A percentile compares a stretch with the other conserved stretches of the same genome.
Evolutionary conservation across 768 basidiomycete species (phyloP).

Genomic region (Sporobolomyces pararoseus): DNA sequence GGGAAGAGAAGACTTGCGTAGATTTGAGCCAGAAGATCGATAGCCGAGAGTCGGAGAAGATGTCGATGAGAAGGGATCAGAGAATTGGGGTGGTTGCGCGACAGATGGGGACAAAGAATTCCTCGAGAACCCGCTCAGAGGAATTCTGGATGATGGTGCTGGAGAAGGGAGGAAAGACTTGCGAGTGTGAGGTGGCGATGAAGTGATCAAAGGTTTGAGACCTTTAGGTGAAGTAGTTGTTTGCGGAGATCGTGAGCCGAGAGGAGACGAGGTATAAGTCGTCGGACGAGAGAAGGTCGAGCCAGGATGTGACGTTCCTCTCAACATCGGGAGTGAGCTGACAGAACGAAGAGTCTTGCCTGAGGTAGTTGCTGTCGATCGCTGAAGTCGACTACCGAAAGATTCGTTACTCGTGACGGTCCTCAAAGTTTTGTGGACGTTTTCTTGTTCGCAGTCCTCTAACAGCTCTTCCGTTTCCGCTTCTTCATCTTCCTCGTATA

Average conservation of each 20-base stretch:
- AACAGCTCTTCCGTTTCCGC: not conserved
- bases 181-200: not conserved
- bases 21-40: not conserved
- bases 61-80: constrained; percentile 10
- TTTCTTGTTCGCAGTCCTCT: not conserved
- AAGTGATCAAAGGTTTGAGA: not conserved
- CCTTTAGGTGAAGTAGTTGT: not conserved
- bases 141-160: not conserved
- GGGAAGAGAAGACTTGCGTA: not conserved
- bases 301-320: not conserved
- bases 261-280: not conserved
- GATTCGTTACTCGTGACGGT: not conserved
- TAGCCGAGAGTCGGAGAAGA: not conserved
- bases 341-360: not conserved
- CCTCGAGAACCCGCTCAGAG: not conserved
- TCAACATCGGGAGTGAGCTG: constrained; percentile 5
- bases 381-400: not conserved
- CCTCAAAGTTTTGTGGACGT: not conserved
- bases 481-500: not conserved
- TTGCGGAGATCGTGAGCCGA: not conserved
- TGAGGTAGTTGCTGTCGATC: not conserved
- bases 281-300: too few relatives aligned
- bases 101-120: not conserved
- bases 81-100: too few relatives aligned
- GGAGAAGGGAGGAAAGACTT: not conserved